A percentile compares a stretch with the other conserved stretches of the same genome.
Conservation (phyloP, 2,329 filamentous ascomycete genomes). For the Rugonectria rugulosa region DNA sequence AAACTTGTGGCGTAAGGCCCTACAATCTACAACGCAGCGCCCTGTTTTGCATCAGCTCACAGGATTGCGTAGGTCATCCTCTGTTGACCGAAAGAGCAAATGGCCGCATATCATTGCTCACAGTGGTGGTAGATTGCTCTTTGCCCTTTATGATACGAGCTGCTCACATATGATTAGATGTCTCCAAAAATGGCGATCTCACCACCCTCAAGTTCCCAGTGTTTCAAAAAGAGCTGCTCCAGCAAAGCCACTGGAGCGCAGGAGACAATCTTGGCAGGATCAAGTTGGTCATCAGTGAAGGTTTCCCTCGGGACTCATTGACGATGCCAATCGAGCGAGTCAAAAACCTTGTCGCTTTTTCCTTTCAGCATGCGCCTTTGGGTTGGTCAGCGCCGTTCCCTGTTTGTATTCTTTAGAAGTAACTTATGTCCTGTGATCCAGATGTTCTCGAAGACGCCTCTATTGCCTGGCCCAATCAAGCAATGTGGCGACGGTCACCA, state of each 20-base stretch:
- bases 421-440: conserved; percentile 19
- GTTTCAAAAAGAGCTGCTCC: conserved; percentile 74
- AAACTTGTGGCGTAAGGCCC: conserved; percentile 68
- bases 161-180: conserved; percentile 44
- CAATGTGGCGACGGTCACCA: conserved; percentile 68
- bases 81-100: conserved; percentile 57
- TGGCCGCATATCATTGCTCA: conserved; percentile 61
- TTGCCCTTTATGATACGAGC: too few species aligned
- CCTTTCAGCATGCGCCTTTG: conserved; percentile 84
- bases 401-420: background rate
- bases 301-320: conserved; percentile 64
- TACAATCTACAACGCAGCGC: too few species aligned
- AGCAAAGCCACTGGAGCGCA: conserved; percentile 75
- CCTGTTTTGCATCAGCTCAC: too few species aligned
- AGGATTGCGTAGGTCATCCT: conserved; percentile 55
- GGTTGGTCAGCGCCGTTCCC: conserved; percentile 55
- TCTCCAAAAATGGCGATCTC: conserved; percentile 64
- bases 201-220: conserved; percentile 73
- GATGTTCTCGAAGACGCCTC: conserved; percentile 75
- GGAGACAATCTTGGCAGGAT: conserved; percentile 77
- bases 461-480: conserved; percentile 81
- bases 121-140: conserved; percentile 47
- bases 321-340: conserved; percentile 68
- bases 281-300: conserved; percentile 78
- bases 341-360: conserved; percentile 78